Evolutionary conservation across 1,284 basidiomycete species (phyloP).

Genomic region (Puccinia triticina): DNA sequence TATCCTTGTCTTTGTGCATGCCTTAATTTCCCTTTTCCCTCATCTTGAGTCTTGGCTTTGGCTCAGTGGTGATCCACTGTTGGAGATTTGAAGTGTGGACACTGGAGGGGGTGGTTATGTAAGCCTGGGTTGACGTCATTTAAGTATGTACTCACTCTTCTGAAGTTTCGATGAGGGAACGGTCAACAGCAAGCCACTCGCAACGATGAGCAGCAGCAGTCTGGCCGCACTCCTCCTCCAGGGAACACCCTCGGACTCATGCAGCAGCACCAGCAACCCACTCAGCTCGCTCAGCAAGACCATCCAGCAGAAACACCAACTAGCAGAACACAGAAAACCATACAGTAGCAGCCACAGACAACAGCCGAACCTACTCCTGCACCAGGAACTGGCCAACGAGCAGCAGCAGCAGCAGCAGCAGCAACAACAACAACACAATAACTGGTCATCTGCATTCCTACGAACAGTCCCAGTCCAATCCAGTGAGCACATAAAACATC

Average conservation of each 20-base stretch:
- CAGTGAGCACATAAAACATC: neutral
- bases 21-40: too few species aligned
- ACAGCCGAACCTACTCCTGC: neutral
- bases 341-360: neutral
- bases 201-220: neutral
- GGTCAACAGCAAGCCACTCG: too few species aligned
- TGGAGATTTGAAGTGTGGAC: too few species aligned
- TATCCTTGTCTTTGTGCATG: too few species aligned
- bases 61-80: too few species aligned
- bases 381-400: neutral
- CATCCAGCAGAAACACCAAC: neutral
- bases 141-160: too few species aligned
- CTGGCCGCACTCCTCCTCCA: neutral
- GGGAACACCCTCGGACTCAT: neutral
- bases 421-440: neutral
- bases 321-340: neutral
- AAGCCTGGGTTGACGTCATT: too few species aligned
- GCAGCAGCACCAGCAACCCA: constrained; percentile 3
- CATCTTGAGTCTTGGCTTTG: too few species aligned
- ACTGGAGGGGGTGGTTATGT: too few species aligned
- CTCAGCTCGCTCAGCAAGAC: constrained; percentile 13
- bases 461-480: constrained; percentile 8
- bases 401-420: neutral
- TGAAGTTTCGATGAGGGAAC: too few species aligned
- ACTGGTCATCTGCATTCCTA: constrained; percentile 19